Evolutionary conservation across 1,139 yeast genomes (phyloP), one percentile per base, ranked within the genome.

Genomic region (Trichomonascaceae sp.): DNA sequence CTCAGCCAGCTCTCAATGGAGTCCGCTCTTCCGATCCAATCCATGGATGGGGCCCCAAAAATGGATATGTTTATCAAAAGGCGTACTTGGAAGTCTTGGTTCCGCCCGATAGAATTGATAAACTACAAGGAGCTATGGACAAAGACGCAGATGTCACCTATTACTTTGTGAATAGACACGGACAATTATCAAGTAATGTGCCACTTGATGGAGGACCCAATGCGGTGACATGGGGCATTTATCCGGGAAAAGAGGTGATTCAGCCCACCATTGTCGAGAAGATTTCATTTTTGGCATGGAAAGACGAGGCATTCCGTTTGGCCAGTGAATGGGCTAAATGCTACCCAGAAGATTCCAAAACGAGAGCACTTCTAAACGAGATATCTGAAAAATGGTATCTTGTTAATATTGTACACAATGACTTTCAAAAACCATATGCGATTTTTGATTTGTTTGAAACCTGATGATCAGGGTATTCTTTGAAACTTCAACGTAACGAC

Each of bases 141-240:
- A 67, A 69, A 49, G 75, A 74, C 62, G 75, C 61, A 20, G 70
- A 82, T 47, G 75, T 90, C 62, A 85, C 96, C 6, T 93, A 82
- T 71, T 90, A 89, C 67, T 85, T 93, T 3, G 91, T 88, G 49
- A 85, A 86, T 67, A 67, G 67, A 47, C 74, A 76, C 54, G 91
- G 90, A 27, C 74, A 80, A 45, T 74, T 88, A 58, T 64, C 70
- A 44, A 77, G 82, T 45, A 91, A 91, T 69, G 83, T 93, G 50
- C 80, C 79, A 45, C 85, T 81, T 50, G 87, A 83, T 57, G 71
- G 76, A 27, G 87, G 85, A 60, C 90, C 95, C 61, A 90, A 89
- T 66, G 97, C 98, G 8, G 97, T 90, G 53, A 93, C 99, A 13
- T 93, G 99, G 99, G 98, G 96, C 59, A 88, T 87, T 45, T 89